Conservation (phyloP, 2,329 filamentous ascomycete species). For the Cryphonectria japonica region DNA sequence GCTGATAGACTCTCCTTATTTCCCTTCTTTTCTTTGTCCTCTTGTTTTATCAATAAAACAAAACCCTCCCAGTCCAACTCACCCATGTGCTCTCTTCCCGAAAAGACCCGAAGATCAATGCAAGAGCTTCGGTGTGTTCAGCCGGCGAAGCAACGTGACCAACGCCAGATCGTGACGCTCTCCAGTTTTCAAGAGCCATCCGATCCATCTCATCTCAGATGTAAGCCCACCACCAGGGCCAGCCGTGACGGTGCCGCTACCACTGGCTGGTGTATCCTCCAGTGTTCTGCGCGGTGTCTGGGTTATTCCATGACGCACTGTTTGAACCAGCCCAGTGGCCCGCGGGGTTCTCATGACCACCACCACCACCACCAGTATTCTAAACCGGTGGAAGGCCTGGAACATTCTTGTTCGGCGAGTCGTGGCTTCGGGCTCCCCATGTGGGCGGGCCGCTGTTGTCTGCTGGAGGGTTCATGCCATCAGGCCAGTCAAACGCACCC, state of each 20-base stretch:
- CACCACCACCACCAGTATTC: not conserved
- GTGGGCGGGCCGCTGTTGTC: not conserved
- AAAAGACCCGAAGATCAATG: not conserved
- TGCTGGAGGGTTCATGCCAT: conserved; percentile 1
- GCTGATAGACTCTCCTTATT: not conserved
- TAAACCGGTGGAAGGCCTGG: not conserved
- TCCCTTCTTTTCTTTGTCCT: too few relatives aligned
- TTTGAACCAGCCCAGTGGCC: conserved; percentile 20
- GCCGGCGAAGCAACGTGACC: too few relatives aligned
- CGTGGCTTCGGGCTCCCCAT: not conserved
- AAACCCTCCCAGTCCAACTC: too few relatives aligned
- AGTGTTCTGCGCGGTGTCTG: conserved; percentile 16
- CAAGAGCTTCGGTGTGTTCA: not conserved
- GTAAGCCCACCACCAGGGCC: conserved; percentile 10
- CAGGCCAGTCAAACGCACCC: conserved; percentile 21
- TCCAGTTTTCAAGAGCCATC: not conserved
- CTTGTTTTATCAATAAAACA: too few relatives aligned
- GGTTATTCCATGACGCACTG: not conserved
- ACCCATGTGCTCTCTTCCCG: not conserved
- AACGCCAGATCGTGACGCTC: conserved; percentile 9
- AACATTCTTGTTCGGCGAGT: not conserved
- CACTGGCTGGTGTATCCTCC: conserved; percentile 18
- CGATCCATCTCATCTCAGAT: not conserved
- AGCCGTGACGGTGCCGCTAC: conserved; percentile 20
- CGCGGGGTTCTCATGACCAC: conserved; percentile 15